These are phyloP conservation scores for Globomyces sp. DNA, from an alignment of 371 early-diverging fungal genomes.

Conservation along the genomic window DNA sequence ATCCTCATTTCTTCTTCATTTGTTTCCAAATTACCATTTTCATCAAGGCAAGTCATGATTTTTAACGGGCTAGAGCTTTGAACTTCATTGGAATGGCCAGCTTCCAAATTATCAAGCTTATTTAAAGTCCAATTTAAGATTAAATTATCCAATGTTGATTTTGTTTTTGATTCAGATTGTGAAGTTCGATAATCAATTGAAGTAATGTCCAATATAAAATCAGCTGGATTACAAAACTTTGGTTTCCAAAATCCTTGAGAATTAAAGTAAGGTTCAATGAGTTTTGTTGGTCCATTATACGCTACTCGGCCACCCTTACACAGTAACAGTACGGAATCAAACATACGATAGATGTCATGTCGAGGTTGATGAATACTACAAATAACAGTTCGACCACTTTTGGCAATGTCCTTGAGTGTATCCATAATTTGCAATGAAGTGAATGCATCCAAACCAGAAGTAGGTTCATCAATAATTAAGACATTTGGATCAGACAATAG, in stretches of 20 bases:
- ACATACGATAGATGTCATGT: constrained; percentile 83
- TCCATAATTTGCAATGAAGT: constrained; percentile 91
- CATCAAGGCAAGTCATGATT: too few species aligned
- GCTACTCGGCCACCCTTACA: constrained; percentile 74
- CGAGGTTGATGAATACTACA: constrained; percentile 93
- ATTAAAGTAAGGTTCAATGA: constrained; percentile 33
- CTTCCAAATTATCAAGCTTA: neutral
- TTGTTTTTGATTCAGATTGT: constrained; percentile 23
- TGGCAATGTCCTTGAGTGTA: constrained; percentile 77
- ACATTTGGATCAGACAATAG: constrained; percentile 49
- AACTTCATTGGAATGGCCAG: too few species aligned
- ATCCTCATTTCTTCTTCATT: too few species aligned
- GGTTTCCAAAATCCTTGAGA: constrained; percentile 32
- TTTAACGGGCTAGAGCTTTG: too few species aligned
- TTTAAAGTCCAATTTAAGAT: constrained; percentile 24
- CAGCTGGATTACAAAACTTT: constrained; percentile 43
- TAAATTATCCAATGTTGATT: constrained; percentile 29
- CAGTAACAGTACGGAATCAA: constrained; percentile 85
- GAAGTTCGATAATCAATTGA: constrained; percentile 35
- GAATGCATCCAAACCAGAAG: constrained; percentile 83
- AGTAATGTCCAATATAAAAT: constrained; percentile 42
- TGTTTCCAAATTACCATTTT: too few species aligned
- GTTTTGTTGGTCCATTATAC: constrained; percentile 66
- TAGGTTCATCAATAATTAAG: constrained; percentile 57
- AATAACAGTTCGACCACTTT: constrained; percentile 81